Base-by-base conservation (phyloP, 1,284 basidiomycete genomes). In the Cryptococcus hybrid region DNA sequence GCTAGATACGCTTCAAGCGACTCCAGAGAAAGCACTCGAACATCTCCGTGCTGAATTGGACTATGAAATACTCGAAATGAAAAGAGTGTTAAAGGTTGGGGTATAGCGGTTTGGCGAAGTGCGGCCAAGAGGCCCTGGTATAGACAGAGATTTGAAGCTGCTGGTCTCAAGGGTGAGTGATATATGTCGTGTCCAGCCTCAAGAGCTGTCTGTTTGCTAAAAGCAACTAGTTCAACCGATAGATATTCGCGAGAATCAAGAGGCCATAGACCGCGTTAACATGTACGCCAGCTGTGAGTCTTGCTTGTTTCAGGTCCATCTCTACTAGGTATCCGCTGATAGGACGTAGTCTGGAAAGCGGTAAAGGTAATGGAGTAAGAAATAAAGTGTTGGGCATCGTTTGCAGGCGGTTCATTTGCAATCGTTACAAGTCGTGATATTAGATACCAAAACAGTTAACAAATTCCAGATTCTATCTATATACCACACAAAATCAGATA, bases 41-140 rank as follows among this genome's bases (percentile, higher is more conserved):
- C 67, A 73, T 53, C 69, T 79, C 55, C 72, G 63, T 61, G 82
- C 68, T 56, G 86, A 85, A 54, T 82, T 84, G 13, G 83, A 86
- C 55, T 81, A 84, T 47, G 87, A 89, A 69, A 81, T 88, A 34
- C 67, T 77, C 8, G 84, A 88, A 68, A 82, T 90, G 52, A 77
- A 81, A 56, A 80, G 86, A 9, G 86, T 85, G 2, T 74, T 89
- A n/a, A 77, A 81, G 0, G 74, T 81, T 0, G 86, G 85, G 88
- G 88, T 1, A 79, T 83, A 47, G 84, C 88, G 5, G 84, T 88
- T 57, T 89, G 18, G 18, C 80, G 89, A 9, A 86, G 84, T 24
- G 88, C 88, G 0, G 86, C 83, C 1, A 84, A 84, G 71, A 76
- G 81, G 52, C 89, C 88, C 5, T 91, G 89, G 89, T 90, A 90